phyloP scores from a whole-genome alignment of 768 basidiomycete genomes.

The Tephrocybe sp. region DNA sequence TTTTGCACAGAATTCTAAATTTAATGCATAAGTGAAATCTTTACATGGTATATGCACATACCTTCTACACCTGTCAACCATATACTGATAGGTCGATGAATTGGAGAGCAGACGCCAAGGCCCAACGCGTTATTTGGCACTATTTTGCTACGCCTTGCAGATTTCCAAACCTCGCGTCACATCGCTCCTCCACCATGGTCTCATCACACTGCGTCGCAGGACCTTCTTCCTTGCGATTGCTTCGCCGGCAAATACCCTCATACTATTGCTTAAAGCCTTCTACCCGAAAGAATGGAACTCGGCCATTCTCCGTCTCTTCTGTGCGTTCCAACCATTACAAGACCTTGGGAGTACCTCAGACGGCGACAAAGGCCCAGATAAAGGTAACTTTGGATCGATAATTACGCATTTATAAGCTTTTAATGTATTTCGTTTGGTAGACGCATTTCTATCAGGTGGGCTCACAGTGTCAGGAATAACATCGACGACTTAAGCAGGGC shows the following conservation, averaged over 20 bases:
- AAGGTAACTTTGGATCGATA: conserved; percentile 26
- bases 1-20: no score
- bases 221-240: neutral
- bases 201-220: neutral
- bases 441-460: conserved; percentile 40
- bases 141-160: neutral
- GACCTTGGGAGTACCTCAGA: conserved; percentile 34
- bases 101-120: no score
- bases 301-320: conserved; percentile 22
- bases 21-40: no score
- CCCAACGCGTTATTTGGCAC: neutral
- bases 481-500: neutral
- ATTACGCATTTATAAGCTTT: neutral
- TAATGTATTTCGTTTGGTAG: conserved; percentile 17
- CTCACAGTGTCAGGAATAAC: neutral
- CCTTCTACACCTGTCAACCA: no score
- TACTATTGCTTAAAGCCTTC: neutral
- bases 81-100: no score
- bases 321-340: conserved; percentile 32
- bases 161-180: neutral
- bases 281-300: neutral
- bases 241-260: neutral
- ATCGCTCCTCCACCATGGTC: neutral
- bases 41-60: no score
- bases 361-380: conserved; percentile 40